phyloP scores from a whole-genome alignment of 2,329 filamentous ascomycete species.

The Alternaria alternata region DNA sequence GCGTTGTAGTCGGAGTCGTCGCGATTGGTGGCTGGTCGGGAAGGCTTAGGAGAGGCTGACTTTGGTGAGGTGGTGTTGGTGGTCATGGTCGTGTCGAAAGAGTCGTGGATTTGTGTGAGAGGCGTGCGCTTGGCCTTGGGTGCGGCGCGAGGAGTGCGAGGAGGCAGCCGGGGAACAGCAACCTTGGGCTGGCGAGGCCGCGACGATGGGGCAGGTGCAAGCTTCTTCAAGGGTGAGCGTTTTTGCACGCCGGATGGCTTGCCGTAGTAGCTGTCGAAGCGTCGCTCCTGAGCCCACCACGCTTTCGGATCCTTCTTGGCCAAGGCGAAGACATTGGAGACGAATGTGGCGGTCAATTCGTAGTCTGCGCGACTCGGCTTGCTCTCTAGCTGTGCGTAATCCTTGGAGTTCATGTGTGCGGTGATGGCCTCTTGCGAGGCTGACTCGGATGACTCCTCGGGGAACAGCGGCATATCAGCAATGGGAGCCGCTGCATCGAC shows the following conservation, averaged over 20 bases:
- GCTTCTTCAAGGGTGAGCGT: constrained; percentile 46
- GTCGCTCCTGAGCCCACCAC: constrained; percentile 56
- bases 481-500: constrained; percentile 38
- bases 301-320: constrained; percentile 53
- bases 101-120: constrained; percentile 38
- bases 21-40: constrained; percentile 65
- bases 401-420: constrained; percentile 45
- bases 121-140: constrained; percentile 50
- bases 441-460: constrained; percentile 37
- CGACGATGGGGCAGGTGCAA: constrained; percentile 49
- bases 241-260: constrained; percentile 54
- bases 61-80: constrained; percentile 18
- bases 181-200: constrained; percentile 44
- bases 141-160: constrained; percentile 45
- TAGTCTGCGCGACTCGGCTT: constrained; percentile 50
- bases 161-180: constrained; percentile 41
- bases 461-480: constrained; percentile 48
- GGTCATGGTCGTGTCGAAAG: constrained; percentile 45
- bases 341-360: constrained; percentile 44
- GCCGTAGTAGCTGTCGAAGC: constrained; percentile 59
- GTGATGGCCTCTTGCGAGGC: constrained; percentile 40
- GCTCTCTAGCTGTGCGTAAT: constrained; percentile 39
- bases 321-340: constrained; percentile 42
- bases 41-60: constrained; percentile 49
- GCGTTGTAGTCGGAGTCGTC: constrained; percentile 83